Base-by-base conservation (phyloP, 192 early-diverging fungal genomes). In the Geosiphon pyriformis region DNA sequence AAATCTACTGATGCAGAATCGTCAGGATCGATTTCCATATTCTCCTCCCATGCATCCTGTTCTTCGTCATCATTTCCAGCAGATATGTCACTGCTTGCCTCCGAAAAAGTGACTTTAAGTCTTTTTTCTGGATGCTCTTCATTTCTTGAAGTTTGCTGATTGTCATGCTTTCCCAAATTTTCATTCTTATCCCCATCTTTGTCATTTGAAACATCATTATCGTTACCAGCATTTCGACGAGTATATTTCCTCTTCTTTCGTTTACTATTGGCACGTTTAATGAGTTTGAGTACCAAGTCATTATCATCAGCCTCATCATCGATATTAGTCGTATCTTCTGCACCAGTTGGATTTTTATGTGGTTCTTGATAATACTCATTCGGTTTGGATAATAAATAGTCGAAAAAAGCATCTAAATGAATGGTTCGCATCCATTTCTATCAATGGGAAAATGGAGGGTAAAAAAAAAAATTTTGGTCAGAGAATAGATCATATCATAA, bases 381-480 rank as follows among this genome's bases (percentile, higher is more conserved):
- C 4, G 48, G 31, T 65, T 34, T 52, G 27, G 63, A 65, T 32
- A 65, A 53, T 3, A 65, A 0, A 29, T 35, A 65, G 27, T 65
- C 63, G 7, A 65, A 65, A 53, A 53, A 65, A 4, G 63, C 63
- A 37, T 65, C 63, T 0, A 65, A 7, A 54, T 65, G 63, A 26
- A 65, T 53, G 0, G 50, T 35, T 17, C 50, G 50, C 63, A 65
- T 65, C 63, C 63, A 65, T 65, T 65, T 65, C 63, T 65, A 32
- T 18, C 20, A 53, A 17, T 48, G 29, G 31, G 4, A 23, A 54
- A n/a, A 54, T 54, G 26, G n/a, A n/a, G n/a, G n/a, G n/a, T n/a
- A n/a, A n/a, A n/a, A n/a, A n/a, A n/a, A n/a, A n/a, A n/a, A n/a
- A n/a, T n/a, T n/a, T n/a, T n/a, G n/a, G n/a, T n/a, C n/a, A n/a